Base-by-base conservation (phyloP, 2,329 filamentous ascomycete species). In the Clonostachys rosea region DNA sequence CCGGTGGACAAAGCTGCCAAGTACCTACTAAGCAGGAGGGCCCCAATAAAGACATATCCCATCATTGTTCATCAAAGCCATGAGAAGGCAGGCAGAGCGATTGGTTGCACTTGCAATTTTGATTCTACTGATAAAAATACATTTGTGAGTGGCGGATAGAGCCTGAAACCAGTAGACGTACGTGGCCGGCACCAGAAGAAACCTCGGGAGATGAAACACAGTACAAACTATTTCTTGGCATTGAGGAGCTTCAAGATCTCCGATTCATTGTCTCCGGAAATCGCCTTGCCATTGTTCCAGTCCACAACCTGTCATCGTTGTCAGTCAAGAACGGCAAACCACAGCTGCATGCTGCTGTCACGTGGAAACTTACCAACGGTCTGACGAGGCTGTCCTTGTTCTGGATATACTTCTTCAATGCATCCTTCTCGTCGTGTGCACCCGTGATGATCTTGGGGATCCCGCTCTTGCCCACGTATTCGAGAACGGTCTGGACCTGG, bases 241-340 rank as follows among this genome's bases (percentile, higher is more conserved):
- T 83, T 79, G 45, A 96, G 68, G 67, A 96, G 76, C 68, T 87
- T 90, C 61, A 96, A 68, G 51, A 97, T 96, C 71, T 92, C 87
- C 14, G 90, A 95, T 71, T 96, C 86, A 54, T 87, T 84, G 44
- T 88, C 89, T 17, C 89, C 89, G 24, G 81, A 73, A 70, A 87
- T 74, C 42, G 85, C 92, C 65, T 83, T 87, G 54, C 91, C 94
- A 65, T 92, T 91, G 63, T 87, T 89, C 94, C 94, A 97, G 65
- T 97, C 92, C 45, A 97, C 92, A 44, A 47, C 46, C 33, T 49
- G 12, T 30, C 13, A 37, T 36, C 41, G 50, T 45, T 12, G 7
- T 20, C 14, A 13, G 10, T 44, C 52, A 40, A 53, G 49, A 42
- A 12, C 34, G 5, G 3, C 17, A 35, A 36, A 33, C 34, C 12